Base-by-base conservation (phyloP, 2,329 filamentous ascomycete species). In the Anisogramma anomala region DNA sequence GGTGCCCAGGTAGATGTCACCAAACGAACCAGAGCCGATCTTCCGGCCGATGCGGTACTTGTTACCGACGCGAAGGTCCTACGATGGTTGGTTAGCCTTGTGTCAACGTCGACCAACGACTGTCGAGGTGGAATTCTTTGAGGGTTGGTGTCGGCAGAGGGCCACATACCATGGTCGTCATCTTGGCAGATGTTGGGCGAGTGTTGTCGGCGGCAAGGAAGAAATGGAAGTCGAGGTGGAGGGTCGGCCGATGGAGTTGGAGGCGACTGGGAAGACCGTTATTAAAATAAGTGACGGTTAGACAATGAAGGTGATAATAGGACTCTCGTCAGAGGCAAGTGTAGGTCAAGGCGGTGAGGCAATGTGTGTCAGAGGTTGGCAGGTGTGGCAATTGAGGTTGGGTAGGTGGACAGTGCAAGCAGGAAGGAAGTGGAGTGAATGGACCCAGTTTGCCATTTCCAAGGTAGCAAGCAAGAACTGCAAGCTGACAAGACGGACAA, bases 41-140 rank as follows among this genome's bases (percentile, higher is more conserved):
- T 98, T 98, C 57, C 91, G 86, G 63, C 91, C 91, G 65, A 98
- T 96, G 57, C 91, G 87, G 79, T 98, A 98, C 63, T 98, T 96
- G 66, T 96, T 96, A 67, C 91, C 91, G 67, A 98, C 91, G 60
- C 91, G 87, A 58, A 98, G 80, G 78, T 98, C 91, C 89, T 96
- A 57, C 25, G 47, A 17, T 7, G 4, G 19, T 31, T n/a, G n/a
- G 30, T 51, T 39, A 51, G 47, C 36, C 7, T 28, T 15, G 26
- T n/a, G 31, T 20, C 18, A 13, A 19, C 23, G 19, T 14, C n/a
- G 7, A 6, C 11, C 14, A 31, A 38, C 4, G 10, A 30, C 2
- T 3, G 9, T 22, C n/a, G 32, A 11, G 19, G 18, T 34, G n/a
- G 5, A 27, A 8, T n/a, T 8, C 6, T 20, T 27, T 10, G n/a